Percentiles rank a stretch among this genome's conserved stretches.
phyloP scores from a whole-genome alignment of 129 eudicot genomes.

The Lonicera japonica region DNA sequence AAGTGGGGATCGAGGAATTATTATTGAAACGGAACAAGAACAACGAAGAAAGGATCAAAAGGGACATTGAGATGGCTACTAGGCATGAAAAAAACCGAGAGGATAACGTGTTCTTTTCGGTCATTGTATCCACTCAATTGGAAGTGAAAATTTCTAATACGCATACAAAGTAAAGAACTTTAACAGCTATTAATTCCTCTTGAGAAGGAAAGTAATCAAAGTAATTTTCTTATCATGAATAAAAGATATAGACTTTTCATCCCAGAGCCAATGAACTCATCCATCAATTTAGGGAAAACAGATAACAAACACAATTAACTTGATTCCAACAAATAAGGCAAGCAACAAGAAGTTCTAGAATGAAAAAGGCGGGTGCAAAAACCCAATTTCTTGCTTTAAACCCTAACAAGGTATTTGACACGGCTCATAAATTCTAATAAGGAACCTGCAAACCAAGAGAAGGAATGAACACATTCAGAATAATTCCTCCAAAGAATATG shows the following conservation, averaged over 20 bases:
- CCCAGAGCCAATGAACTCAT: not conserved
- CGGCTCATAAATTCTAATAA: not conserved
- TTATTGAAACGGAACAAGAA: constrained; percentile 43
- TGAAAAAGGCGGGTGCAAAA: not conserved
- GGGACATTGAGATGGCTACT: constrained; percentile 51
- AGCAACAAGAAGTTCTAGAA: not conserved
- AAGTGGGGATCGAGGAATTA: constrained; percentile 44
- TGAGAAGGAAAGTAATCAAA: not conserved
- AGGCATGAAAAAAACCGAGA: constrained; percentile 55
- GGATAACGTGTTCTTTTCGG: constrained; percentile 54
- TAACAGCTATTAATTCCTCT: not conserved
- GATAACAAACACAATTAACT: constrained; percentile 7
- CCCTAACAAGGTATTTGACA: constrained; percentile 1
- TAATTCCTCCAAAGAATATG: no score
- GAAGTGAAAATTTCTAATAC: not conserved
- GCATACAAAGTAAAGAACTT: not conserved
- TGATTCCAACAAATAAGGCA: not conserved
- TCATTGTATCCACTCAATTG: constrained; percentile 27
- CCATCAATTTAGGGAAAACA: not conserved
- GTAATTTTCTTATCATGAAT: not conserved
- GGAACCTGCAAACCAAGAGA: not conserved
- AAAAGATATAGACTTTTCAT: constrained; percentile 3
- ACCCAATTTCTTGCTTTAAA: constrained; percentile 13
- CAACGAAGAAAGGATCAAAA: constrained; percentile 44
- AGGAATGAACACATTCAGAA: no score